phyloP scores from a whole-genome alignment of 2,329 filamentous ascomycete species.

The Fusarium robinianum region DNA sequence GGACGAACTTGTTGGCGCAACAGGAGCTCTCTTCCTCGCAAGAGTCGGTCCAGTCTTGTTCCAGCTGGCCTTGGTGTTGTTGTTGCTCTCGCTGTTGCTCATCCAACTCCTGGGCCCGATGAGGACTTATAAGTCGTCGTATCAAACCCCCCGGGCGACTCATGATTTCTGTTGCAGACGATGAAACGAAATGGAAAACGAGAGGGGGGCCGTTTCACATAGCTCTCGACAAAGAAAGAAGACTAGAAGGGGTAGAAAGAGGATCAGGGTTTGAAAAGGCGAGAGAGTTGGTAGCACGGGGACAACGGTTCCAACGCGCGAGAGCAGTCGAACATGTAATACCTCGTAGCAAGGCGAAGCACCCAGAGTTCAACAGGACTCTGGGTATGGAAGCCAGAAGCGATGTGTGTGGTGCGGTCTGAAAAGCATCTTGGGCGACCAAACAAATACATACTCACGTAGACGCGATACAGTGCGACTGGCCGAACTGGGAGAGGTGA shows the following conservation, averaged over 20 bases:
- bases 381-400: constrained; percentile 23
- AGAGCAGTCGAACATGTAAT: constrained; percentile 2
- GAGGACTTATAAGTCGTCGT: constrained; percentile 32
- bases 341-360: too few relatives aligned
- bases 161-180: constrained; percentile 25
- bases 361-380: constrained; percentile 23
- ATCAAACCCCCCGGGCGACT: constrained; percentile 29
- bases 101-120: constrained; percentile 9
- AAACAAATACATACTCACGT: constrained; percentile 22
- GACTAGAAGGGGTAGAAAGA: constrained; percentile 6
- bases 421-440: constrained; percentile 20
- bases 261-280: constrained; percentile 2
- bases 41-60: constrained; percentile 19
- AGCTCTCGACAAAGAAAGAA: constrained; percentile 5
- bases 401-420: constrained; percentile 20
- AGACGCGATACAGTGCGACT: constrained; percentile 24
- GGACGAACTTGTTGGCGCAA: constrained; percentile 20
- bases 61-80: too few relatives aligned
- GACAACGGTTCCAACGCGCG: constrained; percentile 10
- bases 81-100: constrained; percentile 14
- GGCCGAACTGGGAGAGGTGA: constrained; percentile 9
- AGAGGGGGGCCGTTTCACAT: constrained; percentile 27
- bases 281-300: constrained; percentile 26
- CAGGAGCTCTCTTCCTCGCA: constrained; percentile 29
- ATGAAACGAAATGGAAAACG: constrained; percentile 14